phyloP scores from a whole-genome alignment of 2,329 filamentous ascomycete genomes.

The Sordariomycetes sp. region DNA sequence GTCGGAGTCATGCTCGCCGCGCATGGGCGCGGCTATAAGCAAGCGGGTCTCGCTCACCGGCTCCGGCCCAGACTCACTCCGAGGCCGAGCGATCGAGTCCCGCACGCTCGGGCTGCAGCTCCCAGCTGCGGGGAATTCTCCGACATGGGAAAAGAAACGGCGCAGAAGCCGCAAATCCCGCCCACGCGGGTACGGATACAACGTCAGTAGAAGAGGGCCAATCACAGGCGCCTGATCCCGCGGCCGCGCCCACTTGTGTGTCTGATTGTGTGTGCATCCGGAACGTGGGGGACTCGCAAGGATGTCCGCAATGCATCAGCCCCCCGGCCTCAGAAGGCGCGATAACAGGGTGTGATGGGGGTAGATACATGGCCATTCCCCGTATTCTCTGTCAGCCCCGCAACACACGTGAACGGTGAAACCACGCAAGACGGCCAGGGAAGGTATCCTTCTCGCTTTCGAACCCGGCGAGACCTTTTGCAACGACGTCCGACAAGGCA shows the following conservation, averaged over 20 bases:
- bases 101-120: neutral
- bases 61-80: neutral
- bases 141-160: neutral
- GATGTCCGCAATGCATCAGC: neutral
- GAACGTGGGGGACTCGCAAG: neutral
- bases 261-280: neutral
- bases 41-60: neutral
- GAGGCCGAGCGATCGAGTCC: neutral
- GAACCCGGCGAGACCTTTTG: neutral
- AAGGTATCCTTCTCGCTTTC: neutral
- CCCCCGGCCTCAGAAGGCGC: neutral
- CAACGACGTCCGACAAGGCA: neutral
- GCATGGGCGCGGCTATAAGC: constrained; percentile 1
- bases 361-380: neutral
- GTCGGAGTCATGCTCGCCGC: constrained; percentile 1
- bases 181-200: neutral
- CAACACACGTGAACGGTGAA: neutral
- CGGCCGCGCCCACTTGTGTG: neutral
- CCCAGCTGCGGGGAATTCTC: neutral
- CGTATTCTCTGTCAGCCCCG: neutral
- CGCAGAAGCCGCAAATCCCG: neutral
- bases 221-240: neutral
- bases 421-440: too few relatives aligned
- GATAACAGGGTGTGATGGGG: neutral
- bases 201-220: neutral